Conservation (phyloP, 116 monocot genomes). For the Cymodocea nodosa region DNA sequence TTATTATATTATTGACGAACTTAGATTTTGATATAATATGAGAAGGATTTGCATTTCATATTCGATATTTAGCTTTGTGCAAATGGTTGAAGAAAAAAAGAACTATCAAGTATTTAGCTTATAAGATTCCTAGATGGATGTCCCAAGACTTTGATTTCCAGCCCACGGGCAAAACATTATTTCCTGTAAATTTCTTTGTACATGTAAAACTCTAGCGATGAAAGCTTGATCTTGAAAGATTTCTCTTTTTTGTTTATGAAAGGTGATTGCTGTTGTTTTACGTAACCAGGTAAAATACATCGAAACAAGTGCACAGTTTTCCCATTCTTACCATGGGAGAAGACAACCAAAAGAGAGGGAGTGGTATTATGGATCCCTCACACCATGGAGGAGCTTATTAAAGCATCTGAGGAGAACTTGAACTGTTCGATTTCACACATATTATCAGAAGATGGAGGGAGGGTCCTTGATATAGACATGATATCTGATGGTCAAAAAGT, state of each 20-base stretch:
- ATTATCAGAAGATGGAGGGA: slow-evolving; percentile 68
- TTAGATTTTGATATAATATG: too few species aligned
- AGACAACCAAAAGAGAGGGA: slow-evolving; percentile 48
- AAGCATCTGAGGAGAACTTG: slow-evolving; percentile 35
- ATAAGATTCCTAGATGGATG: too few species aligned
- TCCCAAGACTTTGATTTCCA: too few species aligned
- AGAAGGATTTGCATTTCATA: too few species aligned
- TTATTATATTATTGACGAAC: too few species aligned
- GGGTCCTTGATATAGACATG: slow-evolving; percentile 39
- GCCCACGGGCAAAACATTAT: too few species aligned
- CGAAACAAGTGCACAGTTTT: slow-evolving; percentile 48
- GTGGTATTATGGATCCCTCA: slow-evolving; percentile 63
- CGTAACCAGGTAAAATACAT: slow-evolving; percentile 36
- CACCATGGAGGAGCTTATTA: slow-evolving; percentile 50
- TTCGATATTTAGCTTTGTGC: too few species aligned
- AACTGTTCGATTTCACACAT: slow-evolving; percentile 30
- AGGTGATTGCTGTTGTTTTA: slow-evolving; percentile 1
- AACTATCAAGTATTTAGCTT: too few species aligned
- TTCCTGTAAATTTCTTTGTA: too few species aligned
- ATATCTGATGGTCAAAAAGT: slow-evolving; percentile 58
- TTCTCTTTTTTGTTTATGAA: neutral
- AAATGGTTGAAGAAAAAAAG: too few species aligned
- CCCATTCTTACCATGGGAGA: slow-evolving; percentile 66
- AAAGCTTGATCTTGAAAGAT: neutral
- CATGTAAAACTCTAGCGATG: too few species aligned